Evolutionary conservation across 768 basidiomycete species (phyloP), one percentile per base, ranked within the genome.

Genomic region (Suillus hirtellus): DNA sequence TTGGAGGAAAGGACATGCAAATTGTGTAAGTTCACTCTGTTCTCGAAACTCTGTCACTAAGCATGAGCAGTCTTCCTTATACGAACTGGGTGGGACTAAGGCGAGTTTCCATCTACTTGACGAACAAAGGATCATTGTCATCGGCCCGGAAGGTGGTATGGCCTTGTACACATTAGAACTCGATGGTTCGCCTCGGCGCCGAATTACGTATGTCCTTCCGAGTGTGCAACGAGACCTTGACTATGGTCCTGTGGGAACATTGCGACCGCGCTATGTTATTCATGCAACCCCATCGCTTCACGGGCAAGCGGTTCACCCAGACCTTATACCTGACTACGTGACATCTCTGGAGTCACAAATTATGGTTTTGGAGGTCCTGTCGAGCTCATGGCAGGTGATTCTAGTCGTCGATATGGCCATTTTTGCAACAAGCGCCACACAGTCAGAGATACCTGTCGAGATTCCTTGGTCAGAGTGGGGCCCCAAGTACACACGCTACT

Each of bases 391-490:
- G 52, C 34, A 10, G 19, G 52, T 54, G 11, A 37, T 54, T 21
- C 6, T 54, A 35, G 53, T 55, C 35, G 12, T 55, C 7, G 53
- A 37, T 8, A 55, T 55, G 53, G 53, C 12, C 35, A 55, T 55
- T 1, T 54, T 54, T n/a, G 35, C 53, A 55, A n/a, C 2, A 0
- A n/a, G 21, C n/a, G 53, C 35, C n/a, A 3, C 14, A n/a, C 35
- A 14, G 19, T 54, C n/a, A 12, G 34, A 54, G 34, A 37, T n/a
- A 21, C n/a, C 19, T n/a, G 35, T 55, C 12, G 53, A 37, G 35
- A 37, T 54, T 37, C 53, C 53, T 12, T 55, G 53, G 53, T 55
- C 35, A 3, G 53, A 55, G 11, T 55, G 35, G 53, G 53, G 53
- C 37, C 35, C 35, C 35, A 55, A 55, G 35, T 34, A 55, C 14